Evolutionary conservation across 257 asterid species (phyloP).

Genomic region (Solanum commersonii): DNA sequence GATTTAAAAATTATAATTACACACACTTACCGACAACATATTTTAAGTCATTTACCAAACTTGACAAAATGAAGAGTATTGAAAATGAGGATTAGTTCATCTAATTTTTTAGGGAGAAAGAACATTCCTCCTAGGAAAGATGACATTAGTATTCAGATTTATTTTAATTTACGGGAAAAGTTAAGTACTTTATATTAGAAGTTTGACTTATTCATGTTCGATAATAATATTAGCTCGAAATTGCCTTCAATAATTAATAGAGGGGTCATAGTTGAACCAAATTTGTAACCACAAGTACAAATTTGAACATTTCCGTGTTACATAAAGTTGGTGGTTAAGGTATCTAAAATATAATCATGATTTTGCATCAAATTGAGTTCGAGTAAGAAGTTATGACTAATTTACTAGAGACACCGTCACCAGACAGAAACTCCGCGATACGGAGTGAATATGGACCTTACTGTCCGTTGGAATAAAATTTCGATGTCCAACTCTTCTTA

Average conservation of each 20-base stretch:
- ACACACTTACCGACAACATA: background rate
- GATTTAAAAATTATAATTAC: too few species aligned
- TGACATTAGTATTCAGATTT: background rate
- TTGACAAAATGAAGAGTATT: background rate
- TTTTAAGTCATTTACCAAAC: background rate
- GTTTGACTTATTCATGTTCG: background rate
- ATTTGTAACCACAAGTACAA: background rate
- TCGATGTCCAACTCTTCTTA: too few species aligned
- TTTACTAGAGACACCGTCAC: too few species aligned
- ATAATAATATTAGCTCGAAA: background rate
- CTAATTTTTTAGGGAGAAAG: background rate
- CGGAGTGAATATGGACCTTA: too few species aligned
- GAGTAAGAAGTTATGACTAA: background rate
- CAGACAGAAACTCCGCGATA: too few species aligned
- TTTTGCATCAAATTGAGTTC: background rate
- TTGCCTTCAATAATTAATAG: background rate
- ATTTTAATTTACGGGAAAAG: too few species aligned
- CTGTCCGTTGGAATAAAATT: too few species aligned
- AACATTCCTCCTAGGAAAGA: background rate
- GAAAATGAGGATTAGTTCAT: background rate
- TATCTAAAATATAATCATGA: too few species aligned
- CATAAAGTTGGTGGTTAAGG: background rate
- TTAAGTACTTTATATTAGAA: too few species aligned
- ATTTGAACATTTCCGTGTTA: background rate
- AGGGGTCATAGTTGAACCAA: background rate